A percentile compares a stretch with the other conserved stretches of the same genome.
These are phyloP conservation scores for Colletotrichum sp. DNA, from an alignment of 2,329 filamentous ascomycete genomes.

Conservation along the genomic window DNA sequence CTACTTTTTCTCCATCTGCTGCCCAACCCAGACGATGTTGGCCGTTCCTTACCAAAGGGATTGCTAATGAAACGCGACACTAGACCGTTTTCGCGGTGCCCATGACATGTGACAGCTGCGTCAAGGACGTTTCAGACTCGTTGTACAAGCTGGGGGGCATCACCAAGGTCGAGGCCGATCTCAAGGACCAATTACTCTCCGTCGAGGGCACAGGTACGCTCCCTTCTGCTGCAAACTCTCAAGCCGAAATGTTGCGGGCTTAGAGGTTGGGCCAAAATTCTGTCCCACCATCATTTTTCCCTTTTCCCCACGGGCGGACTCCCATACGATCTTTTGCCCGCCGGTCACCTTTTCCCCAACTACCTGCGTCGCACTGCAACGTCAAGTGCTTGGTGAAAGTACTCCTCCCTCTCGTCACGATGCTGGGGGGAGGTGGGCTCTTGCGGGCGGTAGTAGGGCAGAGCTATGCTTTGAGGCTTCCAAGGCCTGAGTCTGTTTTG, in stretches of 20 bases:
- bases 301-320: background rate
- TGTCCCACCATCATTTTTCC: background rate
- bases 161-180: slow-evolving; percentile 79
- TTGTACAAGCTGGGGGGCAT: slow-evolving; percentile 81
- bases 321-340: background rate
- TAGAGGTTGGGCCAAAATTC: background rate
- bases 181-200: slow-evolving; percentile 82
- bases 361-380: background rate
- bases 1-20: background rate
- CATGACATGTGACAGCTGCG: slow-evolving; percentile 87
- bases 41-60: background rate
- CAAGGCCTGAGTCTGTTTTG: background rate
- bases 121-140: slow-evolving; percentile 83
- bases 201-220: slow-evolving; percentile 79
- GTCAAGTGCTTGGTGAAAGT: background rate
- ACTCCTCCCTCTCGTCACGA: background rate
- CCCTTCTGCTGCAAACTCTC: slow-evolving; percentile 17
- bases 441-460: background rate
- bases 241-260: background rate
- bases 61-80: slow-evolving; percentile 40
- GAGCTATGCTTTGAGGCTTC: background rate
- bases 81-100: slow-evolving; percentile 95
- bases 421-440: background rate
- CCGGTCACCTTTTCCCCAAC: background rate
- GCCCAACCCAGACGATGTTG: background rate